Percentiles rank a stretch among this genome's conserved stretches.
These are phyloP conservation scores for Clohesyomyces aquaticus DNA, from an alignment of 495 filamentous ascomycete species.

Conservation along the genomic window DNA sequence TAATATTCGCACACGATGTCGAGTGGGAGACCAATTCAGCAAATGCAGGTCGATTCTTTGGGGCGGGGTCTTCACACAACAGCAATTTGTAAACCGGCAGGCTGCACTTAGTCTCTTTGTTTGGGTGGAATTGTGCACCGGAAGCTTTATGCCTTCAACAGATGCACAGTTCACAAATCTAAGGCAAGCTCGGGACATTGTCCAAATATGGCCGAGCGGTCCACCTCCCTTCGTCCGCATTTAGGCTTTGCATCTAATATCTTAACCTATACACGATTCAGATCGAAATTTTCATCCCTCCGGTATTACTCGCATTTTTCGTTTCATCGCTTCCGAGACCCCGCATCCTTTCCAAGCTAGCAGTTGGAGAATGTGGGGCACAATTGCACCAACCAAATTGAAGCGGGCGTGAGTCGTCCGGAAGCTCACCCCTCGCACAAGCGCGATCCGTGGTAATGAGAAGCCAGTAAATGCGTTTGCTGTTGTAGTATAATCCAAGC, in stretches of 20 bases:
- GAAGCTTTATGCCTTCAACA: neutral
- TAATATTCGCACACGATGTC: constrained; percentile 54
- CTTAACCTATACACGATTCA: neutral
- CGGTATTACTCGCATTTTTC: neutral
- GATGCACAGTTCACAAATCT: too few relatives aligned
- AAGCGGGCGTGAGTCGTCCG: neutral
- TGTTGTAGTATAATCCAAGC: too few relatives aligned
- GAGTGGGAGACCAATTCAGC: constrained; percentile 49
- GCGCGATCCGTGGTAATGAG: neutral
- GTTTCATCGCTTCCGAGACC: constrained; percentile 1
- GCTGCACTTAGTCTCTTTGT: too few relatives aligned
- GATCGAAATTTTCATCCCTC: neutral
- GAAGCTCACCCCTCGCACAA: neutral
- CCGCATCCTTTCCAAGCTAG: neutral
- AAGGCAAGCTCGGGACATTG: too few relatives aligned
- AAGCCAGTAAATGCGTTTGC: neutral
- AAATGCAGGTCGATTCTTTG: constrained; percentile 47
- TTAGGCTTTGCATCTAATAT: neutral
- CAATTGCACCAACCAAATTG: constrained; percentile 22
- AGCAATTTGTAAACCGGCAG: constrained; percentile 1
- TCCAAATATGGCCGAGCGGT: too few relatives aligned
- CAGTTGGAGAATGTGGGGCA: constrained; percentile 35
- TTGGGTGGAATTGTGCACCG: too few relatives aligned
- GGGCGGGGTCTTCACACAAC: neutral
- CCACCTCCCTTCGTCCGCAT: too few relatives aligned